phyloP scores from a whole-genome alignment of 1,284 basidiomycete genomes.

The Puccinia coronata region DNA sequence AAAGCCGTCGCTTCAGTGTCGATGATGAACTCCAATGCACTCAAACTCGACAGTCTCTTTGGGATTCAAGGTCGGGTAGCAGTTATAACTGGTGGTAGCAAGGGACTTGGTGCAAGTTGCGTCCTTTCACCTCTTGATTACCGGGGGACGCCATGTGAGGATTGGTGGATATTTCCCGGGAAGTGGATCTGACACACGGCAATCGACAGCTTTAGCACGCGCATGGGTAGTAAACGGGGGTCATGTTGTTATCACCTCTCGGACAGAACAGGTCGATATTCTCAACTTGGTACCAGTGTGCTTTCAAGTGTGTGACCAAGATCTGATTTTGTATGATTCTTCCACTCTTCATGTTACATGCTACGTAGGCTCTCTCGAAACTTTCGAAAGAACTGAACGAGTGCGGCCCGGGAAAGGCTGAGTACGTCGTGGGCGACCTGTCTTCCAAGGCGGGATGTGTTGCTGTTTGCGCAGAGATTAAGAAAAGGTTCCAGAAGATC shows the following conservation, averaged over 20 bases:
- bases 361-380: constrained; percentile 23
- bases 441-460: constrained; percentile 48
- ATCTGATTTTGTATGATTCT: neutral
- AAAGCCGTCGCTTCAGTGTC: neutral
- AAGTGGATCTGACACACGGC: neutral
- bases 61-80: constrained; percentile 34
- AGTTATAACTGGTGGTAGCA: constrained; percentile 49
- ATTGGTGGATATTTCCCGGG: too few relatives aligned
- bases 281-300: neutral
- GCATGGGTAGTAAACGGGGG: constrained; percentile 50
- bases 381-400: constrained; percentile 35
- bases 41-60: constrained; percentile 39
- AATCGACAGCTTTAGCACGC: constrained; percentile 11
- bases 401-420: constrained; percentile 37
- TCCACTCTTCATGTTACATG: neutral
- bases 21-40: neutral
- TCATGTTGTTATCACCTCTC: constrained; percentile 45
- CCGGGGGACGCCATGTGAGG: too few relatives aligned
- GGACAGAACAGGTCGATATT: constrained; percentile 38
- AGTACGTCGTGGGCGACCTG: constrained; percentile 45
- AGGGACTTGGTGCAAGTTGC: constrained; percentile 49
- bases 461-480: constrained; percentile 37
- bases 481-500: constrained; percentile 46
- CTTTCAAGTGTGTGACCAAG: neutral
- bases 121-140: neutral